These are phyloP conservation scores for Melastoma malabathricum DNA, from an alignment of 345 rosid species.

Conservation along the genomic window DNA sequence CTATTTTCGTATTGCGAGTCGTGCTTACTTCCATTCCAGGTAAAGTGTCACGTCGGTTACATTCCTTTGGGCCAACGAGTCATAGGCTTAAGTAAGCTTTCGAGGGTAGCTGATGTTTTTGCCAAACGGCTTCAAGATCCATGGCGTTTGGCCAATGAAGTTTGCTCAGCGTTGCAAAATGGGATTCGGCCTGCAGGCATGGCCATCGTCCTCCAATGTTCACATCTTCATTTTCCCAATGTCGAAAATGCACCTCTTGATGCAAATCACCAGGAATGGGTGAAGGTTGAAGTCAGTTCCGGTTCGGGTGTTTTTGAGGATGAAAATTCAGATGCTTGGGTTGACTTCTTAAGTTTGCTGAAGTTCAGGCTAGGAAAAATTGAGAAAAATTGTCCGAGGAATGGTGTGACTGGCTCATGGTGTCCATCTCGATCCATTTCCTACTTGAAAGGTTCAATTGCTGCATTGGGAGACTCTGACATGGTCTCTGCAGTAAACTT, in stretches of 20 bases:
- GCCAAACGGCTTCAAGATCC: slow-evolving; percentile 84
- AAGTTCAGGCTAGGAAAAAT: slow-evolving; percentile 41
- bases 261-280: slow-evolving; percentile 43
- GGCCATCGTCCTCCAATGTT: slow-evolving; percentile 75
- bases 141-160: slow-evolving; percentile 59
- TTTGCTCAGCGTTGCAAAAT: slow-evolving; percentile 64
- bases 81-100: slow-evolving; percentile 87
- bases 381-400: slow-evolving; percentile 16
- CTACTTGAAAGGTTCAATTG: slow-evolving; percentile 19
- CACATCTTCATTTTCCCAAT: slow-evolving; percentile 58
- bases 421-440: slow-evolving; percentile 22
- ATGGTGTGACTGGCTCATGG: slow-evolving; percentile 28
- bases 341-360: slow-evolving; percentile 52
- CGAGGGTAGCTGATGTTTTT: slow-evolving; percentile 76
- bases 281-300: slow-evolving; percentile 35
- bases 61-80: slow-evolving; percentile 73
- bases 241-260: slow-evolving; percentile 16
- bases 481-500: slow-evolving; percentile 65
- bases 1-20: slow-evolving; percentile 82
- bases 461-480: slow-evolving; percentile 24
- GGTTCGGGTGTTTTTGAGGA: slow-evolving; percentile 74
- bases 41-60: slow-evolving; percentile 79
- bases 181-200: slow-evolving; percentile 79
- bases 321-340: slow-evolving; percentile 47
- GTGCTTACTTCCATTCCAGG: slow-evolving; percentile 87